A percentile compares a stretch with the other conserved stretches of the same genome.
These are phyloP conservation scores for Calonectria naviculata DNA, from an alignment of 2,329 filamentous ascomycete species.

Conservation along the genomic window DNA sequence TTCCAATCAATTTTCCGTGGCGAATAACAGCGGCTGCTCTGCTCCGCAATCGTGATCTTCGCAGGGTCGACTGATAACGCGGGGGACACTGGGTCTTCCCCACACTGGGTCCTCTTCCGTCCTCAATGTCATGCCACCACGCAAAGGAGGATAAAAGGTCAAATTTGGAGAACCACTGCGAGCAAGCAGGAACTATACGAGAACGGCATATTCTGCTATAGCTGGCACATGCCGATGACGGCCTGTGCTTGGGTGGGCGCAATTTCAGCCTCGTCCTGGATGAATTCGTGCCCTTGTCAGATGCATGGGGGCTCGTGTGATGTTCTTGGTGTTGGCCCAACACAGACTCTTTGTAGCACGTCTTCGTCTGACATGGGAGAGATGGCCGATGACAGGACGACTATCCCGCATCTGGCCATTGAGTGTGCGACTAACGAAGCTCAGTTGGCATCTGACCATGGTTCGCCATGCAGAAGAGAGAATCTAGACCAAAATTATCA, in stretches of 20 bases:
- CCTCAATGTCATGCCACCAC: neutral
- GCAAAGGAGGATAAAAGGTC: neutral
- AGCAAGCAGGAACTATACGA: neutral
- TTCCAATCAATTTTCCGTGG: neutral
- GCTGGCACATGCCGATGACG: neutral
- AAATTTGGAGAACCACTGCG: neutral
- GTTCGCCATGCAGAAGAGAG: constrained; percentile 2
- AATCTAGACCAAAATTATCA: constrained; percentile 11
- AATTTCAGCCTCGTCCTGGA: neutral
- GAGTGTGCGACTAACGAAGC: neutral
- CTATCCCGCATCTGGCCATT: neutral
- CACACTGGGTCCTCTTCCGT: neutral
- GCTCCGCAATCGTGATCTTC: constrained; percentile 10
- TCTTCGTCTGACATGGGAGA: neutral
- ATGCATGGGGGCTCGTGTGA: neutral
- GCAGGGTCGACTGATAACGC: neutral
- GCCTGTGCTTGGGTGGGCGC: neutral
- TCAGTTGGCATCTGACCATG: neutral
- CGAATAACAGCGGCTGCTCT: neutral
- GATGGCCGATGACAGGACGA: neutral
- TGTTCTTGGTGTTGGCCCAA: neutral
- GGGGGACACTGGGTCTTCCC: constrained; percentile 10
- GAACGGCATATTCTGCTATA: neutral
- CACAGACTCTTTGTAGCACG: neutral
- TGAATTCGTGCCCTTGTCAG: constrained; percentile 7